Evolutionary conservation across 495 filamentous ascomycete species (phyloP), one percentile per base, ranked within the genome.

Genomic region (Xylaria palmicola): DNA sequence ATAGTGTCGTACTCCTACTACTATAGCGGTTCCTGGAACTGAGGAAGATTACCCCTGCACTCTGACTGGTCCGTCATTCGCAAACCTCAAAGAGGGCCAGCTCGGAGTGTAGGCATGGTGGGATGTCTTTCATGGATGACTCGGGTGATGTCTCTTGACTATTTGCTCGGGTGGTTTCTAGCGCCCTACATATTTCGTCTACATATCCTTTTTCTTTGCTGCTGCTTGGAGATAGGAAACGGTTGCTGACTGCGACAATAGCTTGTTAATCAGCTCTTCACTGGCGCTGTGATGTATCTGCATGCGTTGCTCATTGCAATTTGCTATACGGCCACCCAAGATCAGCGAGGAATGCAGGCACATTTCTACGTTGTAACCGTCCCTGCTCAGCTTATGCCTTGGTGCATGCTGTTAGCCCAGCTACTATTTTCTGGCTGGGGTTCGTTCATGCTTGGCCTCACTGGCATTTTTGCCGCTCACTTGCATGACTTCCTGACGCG

Each of bases 21-120:
- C 90, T 93, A 90, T 86, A 83, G 86, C 91, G 92, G 91, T 96
- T 96, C 92, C 92, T 96, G 90, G 84, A 91, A 88, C 78, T 81
- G 92, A 96, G 93, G 93, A 83, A 97, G 90, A 97, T 88, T 82
- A 88, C 89, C 91, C 89, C 86, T 88, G 84, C 85, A 85, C 82
- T 83, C 77, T 82, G 79, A 72, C 83, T 83, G 83, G 74, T 80
- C 85, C 81, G 75, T 86, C 86, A 89, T 92, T 91, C 88, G 87
- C 89, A 90, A 82, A 82, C 81, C 85, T 84, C 85, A 79, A 75
- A 79, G 32, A 51, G 85, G 87, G 83, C 72, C 79, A 86, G 81
- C 79, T 79, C 79, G 85, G 81, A 85, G 85, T 90, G 88, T 83
- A 81, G 86, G 88, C 80, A 89, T 90, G 91, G 90, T 95, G 91